Percentiles rank a stretch among this genome's conserved stretches.
phyloP scores from a whole-genome alignment of 2,329 filamentous ascomycete species.

The Cercospora berteroae region DNA sequence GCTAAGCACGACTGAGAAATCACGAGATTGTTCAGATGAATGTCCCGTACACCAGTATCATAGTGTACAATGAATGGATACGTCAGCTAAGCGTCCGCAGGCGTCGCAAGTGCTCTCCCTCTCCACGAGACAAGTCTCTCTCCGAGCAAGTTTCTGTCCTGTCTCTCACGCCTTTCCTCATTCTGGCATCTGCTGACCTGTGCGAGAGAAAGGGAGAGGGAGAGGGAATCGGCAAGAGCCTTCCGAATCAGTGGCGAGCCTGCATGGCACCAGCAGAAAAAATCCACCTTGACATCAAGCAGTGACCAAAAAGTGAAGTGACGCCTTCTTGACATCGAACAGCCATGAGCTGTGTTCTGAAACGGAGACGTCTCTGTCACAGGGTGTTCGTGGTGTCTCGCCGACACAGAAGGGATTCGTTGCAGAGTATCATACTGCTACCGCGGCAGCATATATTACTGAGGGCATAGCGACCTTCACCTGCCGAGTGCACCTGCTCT shows the following conservation, averaged over 20 bases:
- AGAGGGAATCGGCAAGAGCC: background rate
- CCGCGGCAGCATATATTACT: background rate
- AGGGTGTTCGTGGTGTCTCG: background rate
- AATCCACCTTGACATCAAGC: background rate
- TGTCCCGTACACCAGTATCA: background rate
- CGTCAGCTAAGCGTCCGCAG: background rate
- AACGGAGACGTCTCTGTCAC: background rate
- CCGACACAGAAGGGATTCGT: background rate
- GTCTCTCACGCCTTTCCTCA: background rate
- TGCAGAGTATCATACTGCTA: background rate
- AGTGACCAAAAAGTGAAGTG: background rate
- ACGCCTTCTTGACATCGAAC: background rate
- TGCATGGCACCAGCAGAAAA: background rate
- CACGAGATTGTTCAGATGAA: background rate
- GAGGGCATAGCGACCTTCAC: background rate
- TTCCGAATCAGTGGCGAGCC: background rate
- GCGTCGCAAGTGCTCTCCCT: background rate
- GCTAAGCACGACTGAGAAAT: background rate
- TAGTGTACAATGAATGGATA: background rate
- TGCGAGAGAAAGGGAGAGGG: background rate
- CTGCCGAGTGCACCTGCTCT: background rate
- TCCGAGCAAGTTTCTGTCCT: background rate
- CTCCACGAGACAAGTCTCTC: background rate
- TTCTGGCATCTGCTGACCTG: background rate
- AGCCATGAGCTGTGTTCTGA: background rate